These are phyloP conservation scores for Fomitopsis pulvina DNA, from an alignment of 768 basidiomycete genomes.

Conservation along the genomic window DNA sequence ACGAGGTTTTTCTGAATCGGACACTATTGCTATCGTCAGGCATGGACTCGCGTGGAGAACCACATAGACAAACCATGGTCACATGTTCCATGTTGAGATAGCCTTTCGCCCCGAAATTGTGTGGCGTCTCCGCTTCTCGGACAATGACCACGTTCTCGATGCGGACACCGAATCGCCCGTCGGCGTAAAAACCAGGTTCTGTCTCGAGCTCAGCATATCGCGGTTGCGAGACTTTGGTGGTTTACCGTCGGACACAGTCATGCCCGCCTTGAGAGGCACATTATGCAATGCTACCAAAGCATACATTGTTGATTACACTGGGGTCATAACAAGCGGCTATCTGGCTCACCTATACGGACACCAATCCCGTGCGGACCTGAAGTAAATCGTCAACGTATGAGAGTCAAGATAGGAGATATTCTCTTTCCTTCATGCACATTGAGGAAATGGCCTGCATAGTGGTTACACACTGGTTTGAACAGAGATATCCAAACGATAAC, in stretches of 20 bases:
- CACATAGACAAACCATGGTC: slow-evolving; percentile 57
- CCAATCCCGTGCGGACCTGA: slow-evolving; percentile 59
- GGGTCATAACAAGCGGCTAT: neutral
- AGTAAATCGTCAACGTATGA: neutral
- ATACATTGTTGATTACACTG: neutral
- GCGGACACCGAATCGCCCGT: slow-evolving; percentile 87
- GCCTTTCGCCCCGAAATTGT: slow-evolving; percentile 76
- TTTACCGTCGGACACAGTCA: slow-evolving; percentile 82
- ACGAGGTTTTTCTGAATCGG: slow-evolving; percentile 87
- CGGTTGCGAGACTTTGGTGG: neutral
- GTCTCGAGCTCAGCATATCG: neutral
- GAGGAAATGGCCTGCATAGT: slow-evolving; percentile 57
- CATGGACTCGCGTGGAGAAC: neutral
- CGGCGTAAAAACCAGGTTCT: slow-evolving; percentile 91
- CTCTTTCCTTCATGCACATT: slow-evolving; percentile 82
- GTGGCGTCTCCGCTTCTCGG: slow-evolving; percentile 56
- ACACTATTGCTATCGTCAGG: slow-evolving; percentile 34
- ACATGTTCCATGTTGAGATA: slow-evolving; percentile 83
- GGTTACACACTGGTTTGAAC: neutral
- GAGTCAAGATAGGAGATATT: neutral
- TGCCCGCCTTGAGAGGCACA: slow-evolving; percentile 69
- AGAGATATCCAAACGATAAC: neutral
- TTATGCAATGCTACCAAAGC: slow-evolving; percentile 51
- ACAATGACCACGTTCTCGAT: slow-evolving; percentile 89
- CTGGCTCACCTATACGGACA: slow-evolving; percentile 35